A percentile compares a stretch with the other conserved stretches of the same genome.
phyloP scores from a whole-genome alignment of 768 basidiomycete genomes.

The Naganishia onofrii region DNA sequence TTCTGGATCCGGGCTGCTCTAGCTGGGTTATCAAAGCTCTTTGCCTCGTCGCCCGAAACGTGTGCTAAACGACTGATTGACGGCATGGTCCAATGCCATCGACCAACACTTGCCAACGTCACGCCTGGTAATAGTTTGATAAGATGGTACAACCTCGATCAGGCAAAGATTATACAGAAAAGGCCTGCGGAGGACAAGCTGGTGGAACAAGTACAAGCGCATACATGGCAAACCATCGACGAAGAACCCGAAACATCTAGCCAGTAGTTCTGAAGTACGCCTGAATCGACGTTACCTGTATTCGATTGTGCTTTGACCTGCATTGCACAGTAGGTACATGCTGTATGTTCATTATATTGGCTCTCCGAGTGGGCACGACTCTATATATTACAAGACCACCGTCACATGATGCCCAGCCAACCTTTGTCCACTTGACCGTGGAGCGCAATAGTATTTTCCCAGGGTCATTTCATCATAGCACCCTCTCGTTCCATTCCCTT shows the following conservation, averaged over 20 bases:
- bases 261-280: no score
- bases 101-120: background rate
- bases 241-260: background rate
- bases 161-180: background rate
- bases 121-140: no score
- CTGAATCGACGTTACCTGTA: no score
- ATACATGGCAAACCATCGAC: background rate
- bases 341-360: no score
- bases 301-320: no score
- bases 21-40: background rate
- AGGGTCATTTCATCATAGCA: no score
- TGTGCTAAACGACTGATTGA: conserved; percentile 1
- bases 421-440: no score
- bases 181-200: background rate
- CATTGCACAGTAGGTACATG: no score
- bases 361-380: no score
- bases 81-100: conserved; percentile 5
- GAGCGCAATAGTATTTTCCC: no score
- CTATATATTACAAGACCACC: no score
- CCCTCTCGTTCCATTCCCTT: background rate
- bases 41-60: background rate
- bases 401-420: no score
- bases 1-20: background rate
- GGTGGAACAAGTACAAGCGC: conserved; percentile 1
- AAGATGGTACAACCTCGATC: conserved; percentile 6